A percentile compares a stretch with the other conserved stretches of the same genome.
Conservation (phyloP, 768 basidiomycete species). For the Podaxis sp. region DNA sequence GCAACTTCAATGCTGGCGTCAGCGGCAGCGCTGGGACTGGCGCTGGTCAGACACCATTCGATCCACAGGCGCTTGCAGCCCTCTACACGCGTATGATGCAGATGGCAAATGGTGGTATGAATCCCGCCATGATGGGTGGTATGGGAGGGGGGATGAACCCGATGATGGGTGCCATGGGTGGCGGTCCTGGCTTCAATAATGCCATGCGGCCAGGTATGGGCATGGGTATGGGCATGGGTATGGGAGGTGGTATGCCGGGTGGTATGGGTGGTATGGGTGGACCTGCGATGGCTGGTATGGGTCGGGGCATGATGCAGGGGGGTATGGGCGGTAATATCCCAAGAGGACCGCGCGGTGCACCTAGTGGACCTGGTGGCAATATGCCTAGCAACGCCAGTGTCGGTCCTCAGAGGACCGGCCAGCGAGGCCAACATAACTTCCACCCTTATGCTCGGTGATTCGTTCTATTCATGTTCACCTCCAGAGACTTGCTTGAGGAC, state of each 20-base stretch:
- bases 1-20: constrained; percentile 35
- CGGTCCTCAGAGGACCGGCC: constrained; percentile 71
- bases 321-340: constrained; percentile 41
- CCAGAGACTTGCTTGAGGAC: neutral
- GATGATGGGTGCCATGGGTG: constrained; percentile 40
- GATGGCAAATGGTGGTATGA: constrained; percentile 61
- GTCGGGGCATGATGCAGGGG: constrained; percentile 31
- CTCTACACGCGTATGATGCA: constrained; percentile 97
- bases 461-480: neutral
- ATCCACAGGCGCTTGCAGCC: constrained; percentile 88
- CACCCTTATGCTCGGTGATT: constrained; percentile 77
- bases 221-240: constrained; percentile 41
- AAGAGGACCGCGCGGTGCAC: constrained; percentile 37
- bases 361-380: constrained; percentile 40
- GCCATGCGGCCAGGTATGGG: constrained; percentile 35
- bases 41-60: constrained; percentile 68
- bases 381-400: constrained; percentile 53
- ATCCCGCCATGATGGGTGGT: constrained; percentile 63
- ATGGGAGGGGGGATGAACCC: constrained; percentile 43
- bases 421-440: constrained; percentile 78
- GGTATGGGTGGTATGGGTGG: constrained; percentile 38
- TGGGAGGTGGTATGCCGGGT: constrained; percentile 41
- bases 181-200: constrained; percentile 34
- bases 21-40: constrained; percentile 26
- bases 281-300: constrained; percentile 22